phyloP scores from a whole-genome alignment of 78 protist species.

The Dictyostelium firmibasis region DNA sequence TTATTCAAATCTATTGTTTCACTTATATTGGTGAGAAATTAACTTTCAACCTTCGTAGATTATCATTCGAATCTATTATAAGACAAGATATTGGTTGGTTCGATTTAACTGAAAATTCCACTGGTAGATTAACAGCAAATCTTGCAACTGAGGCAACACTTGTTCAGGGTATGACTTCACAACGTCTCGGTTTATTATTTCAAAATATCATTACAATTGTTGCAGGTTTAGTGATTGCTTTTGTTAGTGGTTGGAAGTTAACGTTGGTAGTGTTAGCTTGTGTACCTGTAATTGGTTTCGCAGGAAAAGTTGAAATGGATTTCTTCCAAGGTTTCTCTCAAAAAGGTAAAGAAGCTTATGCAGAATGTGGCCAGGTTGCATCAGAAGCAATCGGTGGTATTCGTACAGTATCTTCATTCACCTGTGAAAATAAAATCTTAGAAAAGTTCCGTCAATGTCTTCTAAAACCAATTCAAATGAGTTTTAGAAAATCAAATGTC shows the following conservation, averaged over 20 bases:
- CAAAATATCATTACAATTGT: constrained; percentile 51
- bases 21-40: constrained; percentile 60
- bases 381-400: constrained; percentile 73
- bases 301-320: constrained; percentile 75
- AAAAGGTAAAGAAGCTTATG: constrained; percentile 73
- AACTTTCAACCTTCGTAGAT: constrained; percentile 53
- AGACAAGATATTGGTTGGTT: constrained; percentile 85
- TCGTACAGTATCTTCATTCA: constrained; percentile 75
- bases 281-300: constrained; percentile 81
- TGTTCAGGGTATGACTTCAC: constrained; percentile 86
- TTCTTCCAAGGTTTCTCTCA: constrained; percentile 67
- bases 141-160: constrained; percentile 86
- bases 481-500: constrained; percentile 17
- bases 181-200: constrained; percentile 72
- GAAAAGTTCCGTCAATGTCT: constrained; percentile 39
- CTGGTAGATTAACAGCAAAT: constrained; percentile 85
- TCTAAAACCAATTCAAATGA: neutral
- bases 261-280: constrained; percentile 86
- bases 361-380: constrained; percentile 76
- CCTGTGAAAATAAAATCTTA: constrained; percentile 39
- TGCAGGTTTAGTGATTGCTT: constrained; percentile 86
- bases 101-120: constrained; percentile 46
- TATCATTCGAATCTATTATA: constrained; percentile 66
- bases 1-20: constrained; percentile 65
- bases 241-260: constrained; percentile 80